Evolutionary conservation across 2,329 filamentous ascomycete genomes (phyloP).

Genomic region (Niveomyces coronatus): DNA sequence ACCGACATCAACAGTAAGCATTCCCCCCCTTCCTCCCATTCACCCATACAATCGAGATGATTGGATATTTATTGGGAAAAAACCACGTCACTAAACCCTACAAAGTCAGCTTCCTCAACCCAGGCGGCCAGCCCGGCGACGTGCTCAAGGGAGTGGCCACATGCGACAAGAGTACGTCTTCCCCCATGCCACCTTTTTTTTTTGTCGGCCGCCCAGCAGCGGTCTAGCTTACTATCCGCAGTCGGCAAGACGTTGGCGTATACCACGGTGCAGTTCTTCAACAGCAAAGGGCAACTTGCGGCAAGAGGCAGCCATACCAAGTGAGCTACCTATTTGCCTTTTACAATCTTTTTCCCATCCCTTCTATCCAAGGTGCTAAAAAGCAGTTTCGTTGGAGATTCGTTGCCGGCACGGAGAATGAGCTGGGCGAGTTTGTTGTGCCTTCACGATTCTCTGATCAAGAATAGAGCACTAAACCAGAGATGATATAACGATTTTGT

Average conservation of each 20-base stretch:
- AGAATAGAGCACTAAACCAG: slow-evolving; percentile 15
- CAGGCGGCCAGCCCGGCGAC: slow-evolving; percentile 48
- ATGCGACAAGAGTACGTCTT: slow-evolving; percentile 49
- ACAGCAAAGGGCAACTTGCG: slow-evolving; percentile 47
- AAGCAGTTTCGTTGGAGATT: slow-evolving; percentile 32
- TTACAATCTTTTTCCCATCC: background rate
- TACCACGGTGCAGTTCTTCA: slow-evolving; percentile 49
- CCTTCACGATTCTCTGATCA: slow-evolving; percentile 25
- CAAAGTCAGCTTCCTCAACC: slow-evolving; percentile 56
- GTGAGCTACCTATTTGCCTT: slow-evolving; percentile 26
- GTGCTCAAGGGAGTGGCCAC: slow-evolving; percentile 44
- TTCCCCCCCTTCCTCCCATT: background rate
- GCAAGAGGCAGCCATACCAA: slow-evolving; percentile 58
- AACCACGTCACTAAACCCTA: too few relatives aligned
- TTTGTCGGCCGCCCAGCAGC: background rate
- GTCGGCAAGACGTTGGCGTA: slow-evolving; percentile 56
- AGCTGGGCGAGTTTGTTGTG: slow-evolving; percentile 26
- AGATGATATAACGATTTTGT: too few relatives aligned
- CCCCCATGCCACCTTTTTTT: too few relatives aligned
- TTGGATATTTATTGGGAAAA: too few relatives aligned
- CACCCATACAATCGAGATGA: background rate
- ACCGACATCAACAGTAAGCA: slow-evolving; percentile 50
- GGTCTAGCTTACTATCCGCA: slow-evolving; percentile 17
- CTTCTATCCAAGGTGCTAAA: slow-evolving; percentile 8
- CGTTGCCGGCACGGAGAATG: slow-evolving; percentile 28